Base-by-base conservation (phyloP, 768 basidiomycete genomes). In the Russula emetica region DNA sequence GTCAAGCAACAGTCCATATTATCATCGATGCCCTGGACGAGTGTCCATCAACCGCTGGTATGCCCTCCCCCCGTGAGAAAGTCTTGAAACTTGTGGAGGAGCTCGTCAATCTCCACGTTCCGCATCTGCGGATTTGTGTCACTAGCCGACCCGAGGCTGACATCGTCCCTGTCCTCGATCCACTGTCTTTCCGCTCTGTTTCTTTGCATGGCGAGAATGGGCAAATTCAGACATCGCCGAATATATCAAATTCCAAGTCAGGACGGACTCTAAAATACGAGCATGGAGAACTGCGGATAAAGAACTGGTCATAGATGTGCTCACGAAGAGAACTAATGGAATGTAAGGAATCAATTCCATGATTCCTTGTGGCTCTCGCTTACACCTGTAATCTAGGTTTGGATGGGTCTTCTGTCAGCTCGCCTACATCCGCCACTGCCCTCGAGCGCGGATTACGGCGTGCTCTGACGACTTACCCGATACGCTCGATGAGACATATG, bases 21-120 rank as follows among this genome's bases (percentile, higher is more conserved):
- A 20, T 62, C 5, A 26, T 62, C 1, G 61, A 62, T 18, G 61
- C 55, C 32, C 38, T 62, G 2, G 61, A 62, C 16, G 61, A 56
- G 13, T 62, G 55, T 36, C 61, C 61, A 1, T 24, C 22, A 2
- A 50, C 28, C 5, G 20, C 36, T n/a, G 36, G 36, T 1, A 40
- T n/a, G 3, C 36, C 38, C 1, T 14, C 61, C 20, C 28, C 47
- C 9, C 55, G 61, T 9, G 55, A 57, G 11, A 18, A 28, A 20
- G 49, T 57, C 20, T 16, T 62, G 16, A 4, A 20, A 0, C 8
- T 57, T 13, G 13, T 62, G n/a, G 36, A 38, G 18, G 20, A 28
- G n/a, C 53, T 62, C 3, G 55, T 62, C 20, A 3, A 18, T 32
- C 22, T 32, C 5, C 54, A 8, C 1, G 7, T 56, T 16, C 26